Conservation (phyloP, 116 monocot species). For the Dioscorea cayenensis region DNA sequence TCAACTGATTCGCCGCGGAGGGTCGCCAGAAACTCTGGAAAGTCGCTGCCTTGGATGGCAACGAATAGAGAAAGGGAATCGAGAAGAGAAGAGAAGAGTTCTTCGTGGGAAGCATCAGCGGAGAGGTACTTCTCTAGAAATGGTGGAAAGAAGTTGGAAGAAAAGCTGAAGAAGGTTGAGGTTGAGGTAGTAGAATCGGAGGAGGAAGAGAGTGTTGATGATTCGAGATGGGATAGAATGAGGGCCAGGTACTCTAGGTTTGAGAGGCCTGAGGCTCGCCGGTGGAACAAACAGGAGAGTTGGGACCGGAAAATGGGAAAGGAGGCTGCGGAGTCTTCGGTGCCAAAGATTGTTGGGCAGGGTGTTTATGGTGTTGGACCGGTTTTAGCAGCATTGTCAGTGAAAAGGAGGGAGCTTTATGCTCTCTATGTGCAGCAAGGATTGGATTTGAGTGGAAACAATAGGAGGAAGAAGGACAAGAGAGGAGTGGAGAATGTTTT, state of each 20-base stretch:
- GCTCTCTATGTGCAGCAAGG: constrained; percentile 81
- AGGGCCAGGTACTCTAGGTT: constrained; percentile 36
- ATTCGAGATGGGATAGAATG: constrained; percentile 48
- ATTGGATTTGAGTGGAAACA: constrained; percentile 53
- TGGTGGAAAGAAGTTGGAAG: constrained; percentile 1
- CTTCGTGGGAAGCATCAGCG: constrained; percentile 73
- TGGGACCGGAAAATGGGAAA: constrained; percentile 74
- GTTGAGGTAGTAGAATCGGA: constrained; percentile 1
- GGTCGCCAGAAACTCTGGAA: not conserved
- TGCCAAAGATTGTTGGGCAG: constrained; percentile 79
- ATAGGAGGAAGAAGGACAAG: constrained; percentile 82
- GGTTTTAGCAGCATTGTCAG: constrained; percentile 67
- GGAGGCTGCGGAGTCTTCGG: constrained; percentile 52
- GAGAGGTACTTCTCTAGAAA: constrained; percentile 53
- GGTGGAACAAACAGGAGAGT: constrained; percentile 64
- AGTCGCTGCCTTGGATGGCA: constrained; percentile 43
- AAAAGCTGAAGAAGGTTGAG: not conserved
- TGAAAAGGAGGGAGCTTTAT: constrained; percentile 73
- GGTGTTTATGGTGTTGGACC: constrained; percentile 81
- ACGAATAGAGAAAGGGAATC: constrained; percentile 12
- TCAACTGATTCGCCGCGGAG: not conserved
- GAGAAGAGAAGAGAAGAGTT: constrained; percentile 13
- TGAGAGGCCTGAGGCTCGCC: constrained; percentile 44
- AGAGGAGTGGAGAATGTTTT: constrained; percentile 67
- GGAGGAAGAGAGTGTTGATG: constrained; percentile 29